phyloP scores from a whole-genome alignment of 306 rosid genomes.

The Prunus campanulata region DNA sequence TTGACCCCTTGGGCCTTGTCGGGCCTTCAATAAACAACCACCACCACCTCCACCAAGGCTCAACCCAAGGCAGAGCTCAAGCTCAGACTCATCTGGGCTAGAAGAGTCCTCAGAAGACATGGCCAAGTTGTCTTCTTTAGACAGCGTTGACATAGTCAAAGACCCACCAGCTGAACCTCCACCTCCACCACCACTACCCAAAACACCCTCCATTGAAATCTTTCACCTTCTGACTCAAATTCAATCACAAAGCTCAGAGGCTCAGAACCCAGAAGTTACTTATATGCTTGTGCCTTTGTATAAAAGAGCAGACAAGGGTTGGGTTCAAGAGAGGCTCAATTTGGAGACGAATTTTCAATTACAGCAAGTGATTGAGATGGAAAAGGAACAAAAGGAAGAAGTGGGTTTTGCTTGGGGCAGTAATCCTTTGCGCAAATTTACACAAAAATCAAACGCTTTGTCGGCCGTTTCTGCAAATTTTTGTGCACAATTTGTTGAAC shows the following conservation, averaged over 20 bases:
- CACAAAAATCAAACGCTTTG: background rate
- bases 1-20: constrained; percentile 25
- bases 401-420: constrained; percentile 15
- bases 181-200: background rate
- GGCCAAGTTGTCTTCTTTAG: constrained; percentile 66
- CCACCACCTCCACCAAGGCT: constrained; percentile 46
- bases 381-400: background rate
- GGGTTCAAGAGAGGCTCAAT: constrained; percentile 25
- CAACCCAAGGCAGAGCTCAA: constrained; percentile 79
- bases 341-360: constrained; percentile 13
- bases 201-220: constrained; percentile 38
- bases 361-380: background rate
- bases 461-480: background rate
- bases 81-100: constrained; percentile 69
- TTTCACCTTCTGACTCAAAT: background rate
- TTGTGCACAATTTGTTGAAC: background rate
- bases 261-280: background rate
- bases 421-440: background rate
- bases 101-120: constrained; percentile 88
- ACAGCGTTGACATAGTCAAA: constrained; percentile 61
- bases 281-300: background rate
- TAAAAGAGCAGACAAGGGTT: background rate
- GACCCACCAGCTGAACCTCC: constrained; percentile 25
- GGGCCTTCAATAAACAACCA: constrained; percentile 23
- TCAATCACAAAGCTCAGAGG: constrained; percentile 1